phyloP scores from a whole-genome alignment of 2,329 filamentous ascomycete species.

The Diaporthe citriasiana region DNA sequence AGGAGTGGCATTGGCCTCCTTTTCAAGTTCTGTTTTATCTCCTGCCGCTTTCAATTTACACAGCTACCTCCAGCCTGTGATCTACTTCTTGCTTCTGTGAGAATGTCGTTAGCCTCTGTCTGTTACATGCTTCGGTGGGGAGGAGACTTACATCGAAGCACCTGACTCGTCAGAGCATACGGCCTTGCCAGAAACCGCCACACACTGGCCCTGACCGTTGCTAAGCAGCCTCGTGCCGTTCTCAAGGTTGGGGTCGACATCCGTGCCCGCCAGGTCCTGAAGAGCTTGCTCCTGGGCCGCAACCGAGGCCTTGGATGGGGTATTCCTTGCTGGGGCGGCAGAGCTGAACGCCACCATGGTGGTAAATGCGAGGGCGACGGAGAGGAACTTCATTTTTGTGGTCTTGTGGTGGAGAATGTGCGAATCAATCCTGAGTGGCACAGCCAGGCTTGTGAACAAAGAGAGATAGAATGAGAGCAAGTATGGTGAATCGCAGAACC shows the following conservation, averaged over 20 bases:
- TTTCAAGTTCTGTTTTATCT: background rate
- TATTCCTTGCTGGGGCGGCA: background rate
- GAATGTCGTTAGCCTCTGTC: background rate
- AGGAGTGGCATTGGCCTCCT: background rate
- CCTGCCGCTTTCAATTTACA: background rate
- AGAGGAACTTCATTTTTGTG: slow-evolving; percentile 1
- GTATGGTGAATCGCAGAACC: background rate
- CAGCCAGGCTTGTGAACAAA: background rate
- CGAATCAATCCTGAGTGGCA: background rate
- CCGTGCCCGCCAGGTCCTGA: background rate
- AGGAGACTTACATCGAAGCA: slow-evolving; percentile 3
- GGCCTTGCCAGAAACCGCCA: background rate
- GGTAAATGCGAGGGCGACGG: background rate
- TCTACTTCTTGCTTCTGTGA: background rate
- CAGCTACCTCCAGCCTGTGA: background rate
- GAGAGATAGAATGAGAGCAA: background rate
- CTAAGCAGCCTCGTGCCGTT: slow-evolving; percentile 1
- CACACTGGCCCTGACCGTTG: slow-evolving; percentile 2
- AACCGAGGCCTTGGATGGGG: background rate
- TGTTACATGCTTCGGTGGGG: background rate
- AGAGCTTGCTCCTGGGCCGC: background rate
- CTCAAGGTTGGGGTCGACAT: background rate
- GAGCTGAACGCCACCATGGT: background rate
- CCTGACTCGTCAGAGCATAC: slow-evolving; percentile 4
- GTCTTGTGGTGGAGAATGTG: background rate